phyloP scores from a whole-genome alignment of 2,329 filamentous ascomycete genomes.

The Hortaea sp. region DNA sequence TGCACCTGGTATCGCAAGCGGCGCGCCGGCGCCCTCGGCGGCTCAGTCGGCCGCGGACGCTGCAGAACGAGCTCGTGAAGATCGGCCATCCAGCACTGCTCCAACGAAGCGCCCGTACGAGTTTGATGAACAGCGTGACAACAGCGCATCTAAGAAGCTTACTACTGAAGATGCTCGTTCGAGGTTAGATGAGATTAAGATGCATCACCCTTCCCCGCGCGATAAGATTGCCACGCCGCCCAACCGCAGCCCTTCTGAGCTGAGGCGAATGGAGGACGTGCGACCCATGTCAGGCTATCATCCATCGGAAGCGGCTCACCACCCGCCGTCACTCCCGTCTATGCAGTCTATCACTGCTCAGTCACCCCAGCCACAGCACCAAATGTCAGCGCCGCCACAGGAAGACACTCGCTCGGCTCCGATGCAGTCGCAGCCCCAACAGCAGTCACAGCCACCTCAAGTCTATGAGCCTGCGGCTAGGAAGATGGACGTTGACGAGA shows the following conservation, averaged over 20 bases:
- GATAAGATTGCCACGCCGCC: conserved; percentile 51
- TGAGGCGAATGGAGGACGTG: conserved; percentile 50
- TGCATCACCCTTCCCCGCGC: conserved; percentile 51
- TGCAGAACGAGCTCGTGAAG: conserved; percentile 56
- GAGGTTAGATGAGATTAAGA: conserved; percentile 72
- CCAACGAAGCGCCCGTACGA: conserved; percentile 77
- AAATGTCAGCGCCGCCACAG: conserved; percentile 42
- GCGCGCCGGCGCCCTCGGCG: conserved; percentile 55
- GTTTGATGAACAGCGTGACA: conserved; percentile 68
- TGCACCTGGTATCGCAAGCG: conserved; percentile 53
- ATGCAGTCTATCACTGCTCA: conserved; percentile 37
- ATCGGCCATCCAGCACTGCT: conserved; percentile 65
- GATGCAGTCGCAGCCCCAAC: conserved; percentile 38
- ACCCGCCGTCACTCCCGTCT: conserved; percentile 55
- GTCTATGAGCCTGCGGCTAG: conserved; percentile 74
- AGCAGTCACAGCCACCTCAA: conserved; percentile 22
- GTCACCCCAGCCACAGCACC: conserved; percentile 34
- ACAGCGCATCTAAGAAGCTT: conserved; percentile 61
- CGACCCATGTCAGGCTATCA: conserved; percentile 65
- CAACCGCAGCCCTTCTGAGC: conserved; percentile 67
- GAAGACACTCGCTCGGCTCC: conserved; percentile 30
- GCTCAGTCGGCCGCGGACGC: conserved; percentile 54
- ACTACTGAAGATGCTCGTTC: conserved; percentile 81
- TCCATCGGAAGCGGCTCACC: conserved; percentile 85
- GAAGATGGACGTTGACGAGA: conserved; percentile 95